Conservation (phyloP, 495 filamentous ascomycete genomes). For the Podospora bellae-mahoneyi region DNA sequence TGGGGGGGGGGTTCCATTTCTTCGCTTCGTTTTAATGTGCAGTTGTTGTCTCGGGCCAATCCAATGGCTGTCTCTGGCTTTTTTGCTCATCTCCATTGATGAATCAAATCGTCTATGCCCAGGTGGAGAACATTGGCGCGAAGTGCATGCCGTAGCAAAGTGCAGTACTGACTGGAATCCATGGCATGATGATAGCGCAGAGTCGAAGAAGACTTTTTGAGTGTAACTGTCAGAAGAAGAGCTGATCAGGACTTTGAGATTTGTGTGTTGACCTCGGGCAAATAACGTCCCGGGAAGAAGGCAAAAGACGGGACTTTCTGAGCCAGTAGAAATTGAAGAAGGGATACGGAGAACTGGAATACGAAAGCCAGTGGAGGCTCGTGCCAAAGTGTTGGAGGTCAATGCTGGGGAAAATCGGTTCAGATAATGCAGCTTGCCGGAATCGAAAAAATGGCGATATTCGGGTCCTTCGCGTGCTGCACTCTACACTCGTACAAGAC, state of each 20-base stretch:
- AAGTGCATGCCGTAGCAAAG: neutral
- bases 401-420: neutral
- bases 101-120: neutral
- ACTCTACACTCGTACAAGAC: slow-evolving; percentile 1
- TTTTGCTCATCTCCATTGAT: slow-evolving; percentile 7
- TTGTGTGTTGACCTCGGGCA: neutral
- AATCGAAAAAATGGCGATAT: neutral
- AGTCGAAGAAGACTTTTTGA: neutral
- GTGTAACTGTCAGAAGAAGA: neutral
- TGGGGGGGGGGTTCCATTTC: slow-evolving; percentile 4
- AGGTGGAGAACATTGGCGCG: neutral
- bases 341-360: neutral
- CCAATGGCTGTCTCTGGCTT: neutral
- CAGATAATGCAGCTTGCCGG: slow-evolving; percentile 3
- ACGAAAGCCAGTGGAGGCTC: slow-evolving; percentile 1
- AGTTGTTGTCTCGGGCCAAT: slow-evolving; percentile 1
- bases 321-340: neutral
- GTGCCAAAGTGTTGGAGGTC: slow-evolving; percentile 8
- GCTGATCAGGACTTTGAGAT: neutral
- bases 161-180: neutral
- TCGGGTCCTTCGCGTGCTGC: neutral
- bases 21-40: neutral
- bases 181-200: neutral
- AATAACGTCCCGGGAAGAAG: neutral
- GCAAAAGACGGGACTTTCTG: neutral